Evolutionary conservation across 306 rosid species (phyloP).

Genomic region (Quercus parvula): DNA sequence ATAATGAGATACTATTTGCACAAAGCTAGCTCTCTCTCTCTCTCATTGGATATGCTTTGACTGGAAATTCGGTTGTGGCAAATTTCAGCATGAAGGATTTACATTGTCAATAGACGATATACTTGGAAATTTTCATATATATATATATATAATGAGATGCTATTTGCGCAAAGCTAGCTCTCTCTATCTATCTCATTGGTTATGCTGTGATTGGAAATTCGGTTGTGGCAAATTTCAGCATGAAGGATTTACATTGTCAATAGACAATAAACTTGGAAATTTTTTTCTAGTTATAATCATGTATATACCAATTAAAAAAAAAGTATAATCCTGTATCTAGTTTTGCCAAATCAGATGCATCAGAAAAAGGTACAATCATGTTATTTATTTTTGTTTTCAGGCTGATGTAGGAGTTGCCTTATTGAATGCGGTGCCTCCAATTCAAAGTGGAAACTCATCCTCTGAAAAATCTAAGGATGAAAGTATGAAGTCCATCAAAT

Average conservation of each 20-base stretch:
- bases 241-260: not conserved
- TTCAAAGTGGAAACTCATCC: slow-evolving; percentile 46
- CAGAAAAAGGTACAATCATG: not conserved
- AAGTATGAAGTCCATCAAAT: slow-evolving; percentile 47
- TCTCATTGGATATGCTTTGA: not conserved
- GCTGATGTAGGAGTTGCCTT: slow-evolving; percentile 96
- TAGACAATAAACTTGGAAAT: not conserved
- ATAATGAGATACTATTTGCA: no score
- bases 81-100: not conserved
- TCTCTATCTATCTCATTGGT: not conserved
- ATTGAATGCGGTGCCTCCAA: slow-evolving; percentile 78
- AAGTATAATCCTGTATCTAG: slow-evolving; percentile 2
- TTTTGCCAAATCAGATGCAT: slow-evolving; percentile 14
- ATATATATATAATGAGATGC: no score
- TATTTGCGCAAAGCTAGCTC: no score
- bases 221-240: not conserved
- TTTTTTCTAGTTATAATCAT: not conserved
- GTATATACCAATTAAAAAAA: not conserved
- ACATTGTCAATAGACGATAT: slow-evolving; percentile 10
- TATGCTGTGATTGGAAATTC: not conserved
- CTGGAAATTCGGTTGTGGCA: not conserved
- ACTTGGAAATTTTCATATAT: not conserved
- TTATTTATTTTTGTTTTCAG: slow-evolving; percentile 46
- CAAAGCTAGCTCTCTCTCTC: no score
- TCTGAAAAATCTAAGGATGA: slow-evolving; percentile 63